phyloP scores from a whole-genome alignment of 2,329 filamentous ascomycete genomes.

The Lasiodiplodia hormozganensis region DNA sequence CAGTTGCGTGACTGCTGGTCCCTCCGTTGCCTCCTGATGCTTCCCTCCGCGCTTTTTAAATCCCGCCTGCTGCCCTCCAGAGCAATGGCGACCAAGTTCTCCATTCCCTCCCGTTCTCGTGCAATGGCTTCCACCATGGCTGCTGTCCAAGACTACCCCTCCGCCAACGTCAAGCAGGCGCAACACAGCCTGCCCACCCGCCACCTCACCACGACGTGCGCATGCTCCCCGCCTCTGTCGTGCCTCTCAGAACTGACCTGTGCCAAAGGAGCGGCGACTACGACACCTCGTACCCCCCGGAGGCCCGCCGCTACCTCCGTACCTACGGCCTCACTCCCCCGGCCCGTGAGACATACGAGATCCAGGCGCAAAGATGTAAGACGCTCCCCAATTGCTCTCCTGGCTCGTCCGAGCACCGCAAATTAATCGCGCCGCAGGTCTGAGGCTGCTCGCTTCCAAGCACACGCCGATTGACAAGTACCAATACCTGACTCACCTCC shows the following conservation, averaged over 20 bases:
- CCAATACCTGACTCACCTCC: constrained; percentile 78
- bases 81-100: constrained; percentile 15
- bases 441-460: constrained; percentile 76
- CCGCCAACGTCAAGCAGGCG: constrained; percentile 43
- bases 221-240: background rate
- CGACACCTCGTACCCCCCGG: constrained; percentile 56
- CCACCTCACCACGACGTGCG: constrained; percentile 48
- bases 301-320: constrained; percentile 58
- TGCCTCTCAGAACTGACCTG: background rate
- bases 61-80: constrained; percentile 13
- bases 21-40: constrained; percentile 22
- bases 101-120: background rate
- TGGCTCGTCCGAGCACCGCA: constrained; percentile 29
- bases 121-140: constrained; percentile 25
- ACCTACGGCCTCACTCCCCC: constrained; percentile 62
- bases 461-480: constrained; percentile 80
- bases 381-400: constrained; percentile 12
- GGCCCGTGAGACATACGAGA: constrained; percentile 57
- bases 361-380: constrained; percentile 59
- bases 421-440: constrained; percentile 55
- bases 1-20: constrained; percentile 28
- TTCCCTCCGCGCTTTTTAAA: constrained; percentile 23
- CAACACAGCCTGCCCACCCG: constrained; percentile 42
- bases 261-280: constrained; percentile 53
- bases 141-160: constrained; percentile 36